These are phyloP conservation scores for Clohesyomyces aquaticus DNA, from an alignment of 495 filamentous ascomycete species.

Conservation along the genomic window DNA sequence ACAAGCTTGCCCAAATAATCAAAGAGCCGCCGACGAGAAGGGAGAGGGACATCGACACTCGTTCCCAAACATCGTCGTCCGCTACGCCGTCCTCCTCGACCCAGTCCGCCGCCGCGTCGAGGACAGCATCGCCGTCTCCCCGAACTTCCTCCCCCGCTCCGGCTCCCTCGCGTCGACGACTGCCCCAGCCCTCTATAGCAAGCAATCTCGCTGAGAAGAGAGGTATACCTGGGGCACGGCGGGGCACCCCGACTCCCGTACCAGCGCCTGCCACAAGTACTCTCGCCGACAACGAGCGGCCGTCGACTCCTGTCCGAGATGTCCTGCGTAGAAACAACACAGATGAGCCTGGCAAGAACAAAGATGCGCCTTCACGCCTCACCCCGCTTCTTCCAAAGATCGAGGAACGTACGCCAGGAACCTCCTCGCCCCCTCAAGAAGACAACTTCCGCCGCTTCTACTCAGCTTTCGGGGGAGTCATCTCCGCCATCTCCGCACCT, in stretches of 20 bases:
- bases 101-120: slow-evolving; percentile 5
- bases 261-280: slow-evolving; percentile 74
- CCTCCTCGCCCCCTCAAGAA: slow-evolving; percentile 54
- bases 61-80: neutral
- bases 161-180: slow-evolving; percentile 55
- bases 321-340: slow-evolving; percentile 16
- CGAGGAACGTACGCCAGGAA: slow-evolving; percentile 5
- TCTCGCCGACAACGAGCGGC: slow-evolving; percentile 57
- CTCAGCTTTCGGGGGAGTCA: slow-evolving; percentile 79
- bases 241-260: slow-evolving; percentile 64
- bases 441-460: slow-evolving; percentile 90
- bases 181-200: slow-evolving; percentile 78
- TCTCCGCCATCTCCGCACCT: slow-evolving; percentile 82
- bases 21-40: slow-evolving; percentile 48
- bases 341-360: slow-evolving; percentile 5
- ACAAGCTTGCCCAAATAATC: slow-evolving; percentile 74
- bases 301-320: slow-evolving; percentile 29
- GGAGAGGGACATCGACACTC: slow-evolving; percentile 10
- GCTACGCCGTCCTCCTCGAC: slow-evolving; percentile 7
- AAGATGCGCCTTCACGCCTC: neutral
- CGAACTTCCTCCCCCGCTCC: slow-evolving; percentile 50
- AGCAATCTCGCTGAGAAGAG: slow-evolving; percentile 88
- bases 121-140: neutral
- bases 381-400: slow-evolving; percentile 12
- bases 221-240: slow-evolving; percentile 69